Base-by-base conservation (phyloP, 331 rosid species). In the Pyrus hybrid region DNA sequence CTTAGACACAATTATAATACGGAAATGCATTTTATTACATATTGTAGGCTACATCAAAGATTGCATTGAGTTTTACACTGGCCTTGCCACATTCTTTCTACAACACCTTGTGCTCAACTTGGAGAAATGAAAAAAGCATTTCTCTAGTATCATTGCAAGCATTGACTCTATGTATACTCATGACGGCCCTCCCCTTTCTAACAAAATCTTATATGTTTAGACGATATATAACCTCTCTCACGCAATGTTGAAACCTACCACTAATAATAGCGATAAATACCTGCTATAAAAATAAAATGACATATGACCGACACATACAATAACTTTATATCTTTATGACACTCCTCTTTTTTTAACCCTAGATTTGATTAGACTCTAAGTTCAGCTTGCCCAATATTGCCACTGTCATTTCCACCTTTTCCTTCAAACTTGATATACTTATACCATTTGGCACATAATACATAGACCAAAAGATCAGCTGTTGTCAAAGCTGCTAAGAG, bases 401-500 rank as follows among this genome's bases (percentile, higher is more conserved):
- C 72, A 49, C 54, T 64, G 47, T 60, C 73, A 11, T 76, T 79
- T 20, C 37, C 76, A 67, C 20, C 68, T 17, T 81, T 84, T 47
- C 77, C 87, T 81, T 86, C 88, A 80, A 92, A 92, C 53, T 85
- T 88, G 80, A 85, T 69, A 21, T 83, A 88, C 68, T 84, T 92
- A 49, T 92, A 92, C 93, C 93, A 92, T 65, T 37, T 88, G 33
- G 97, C 96, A 72, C 91, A 84, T 22, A 68, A 33, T 58, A 92
- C 14, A 73, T 90, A 90, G 43, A 88, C 51, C 3, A 66, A 30
- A 9, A 92, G 77, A 54, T 90, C 92, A 22, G 80, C 86, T 3
- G 87, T 53, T 3, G 96, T 92, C 33, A 92, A 85, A 60, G 81
- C 91, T 9, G 96, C 96, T 12, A 92, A 81, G 45, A 92, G 92